Base-by-base conservation (phyloP, 169 alveolate genomes). In the Cryptosporidium sp. region DNA sequence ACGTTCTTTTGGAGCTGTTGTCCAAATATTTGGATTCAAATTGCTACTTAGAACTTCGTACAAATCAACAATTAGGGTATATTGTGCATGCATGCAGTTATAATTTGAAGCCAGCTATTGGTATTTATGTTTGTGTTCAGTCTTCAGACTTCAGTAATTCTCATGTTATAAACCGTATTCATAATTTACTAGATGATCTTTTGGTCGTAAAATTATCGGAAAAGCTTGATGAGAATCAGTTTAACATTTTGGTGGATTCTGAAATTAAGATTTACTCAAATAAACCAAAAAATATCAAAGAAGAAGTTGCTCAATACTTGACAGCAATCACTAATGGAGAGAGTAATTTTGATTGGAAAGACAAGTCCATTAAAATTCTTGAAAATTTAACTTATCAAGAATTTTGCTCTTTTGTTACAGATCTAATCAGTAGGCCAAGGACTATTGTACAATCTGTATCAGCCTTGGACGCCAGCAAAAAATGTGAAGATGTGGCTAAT, bases 101-200 rank as follows among this genome's bases (percentile, higher is more conserved):
- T n/a, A 73, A 73, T 60, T 23, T 73, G 7, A 73, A 73, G 51
- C 86, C 86, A n/a, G 86, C 71, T 16, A 73, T 73, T 73, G 86
- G 86, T n/a, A 73, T 73, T 52, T 37, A 29, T 60, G 35, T 73
- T 37, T 53, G 68, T 35, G 86, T 73, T 31, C 86, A 73, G 23
- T 73, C 86, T 29, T 35, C 86, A 35, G 86, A 73, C n/a, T 73
- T 37, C 42, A 53, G 71, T 53, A 73, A 73, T 33, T n/a, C 61
- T 2, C 71, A 52, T 44, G 72, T 73, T 33, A 73, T 73, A 6
- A 35, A 73, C 12, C 62, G 70, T 2, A 58, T 73, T 14, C 70
- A 73, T 69, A 60, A n/a, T 26, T 33, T 73, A 6, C 9, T 73
- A 31, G 60, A 73, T 33, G 70, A 73, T n/a, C 68, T 73, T 10